phyloP scores from a whole-genome alignment of 306 rosid species.

The Rosa lucieae region DNA sequence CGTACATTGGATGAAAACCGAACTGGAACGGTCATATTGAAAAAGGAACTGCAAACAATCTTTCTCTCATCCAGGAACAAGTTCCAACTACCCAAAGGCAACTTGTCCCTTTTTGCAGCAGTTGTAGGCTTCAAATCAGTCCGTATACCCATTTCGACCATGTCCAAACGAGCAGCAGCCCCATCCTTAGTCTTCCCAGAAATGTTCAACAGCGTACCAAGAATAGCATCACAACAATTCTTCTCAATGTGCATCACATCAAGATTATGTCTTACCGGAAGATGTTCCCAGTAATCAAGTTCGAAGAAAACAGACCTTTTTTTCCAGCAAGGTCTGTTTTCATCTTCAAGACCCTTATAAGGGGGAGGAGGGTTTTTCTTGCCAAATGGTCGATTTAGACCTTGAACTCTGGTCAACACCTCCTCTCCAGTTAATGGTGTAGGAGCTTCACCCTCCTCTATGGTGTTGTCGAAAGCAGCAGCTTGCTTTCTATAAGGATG shows the following conservation, averaged over 20 bases:
- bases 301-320: background rate
- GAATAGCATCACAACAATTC: background rate
- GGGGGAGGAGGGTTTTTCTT: too few species aligned
- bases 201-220: background rate
- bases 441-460: background rate
- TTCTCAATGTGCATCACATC: background rate
- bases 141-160: background rate
- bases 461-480: background rate
- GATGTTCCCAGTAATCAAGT: background rate
- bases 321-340: conserved; percentile 9
- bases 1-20: too few species aligned
- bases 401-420: background rate
- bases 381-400: too few species aligned
- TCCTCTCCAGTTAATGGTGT: background rate
- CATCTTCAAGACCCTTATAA: too few species aligned
- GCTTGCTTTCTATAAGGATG: background rate
- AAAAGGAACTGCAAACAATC: too few species aligned
- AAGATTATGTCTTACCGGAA: background rate
- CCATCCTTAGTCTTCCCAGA: background rate
- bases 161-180: background rate
- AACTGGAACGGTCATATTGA: too few species aligned
- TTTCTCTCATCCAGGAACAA: too few species aligned
- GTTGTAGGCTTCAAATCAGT: background rate
- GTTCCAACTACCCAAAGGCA: background rate
- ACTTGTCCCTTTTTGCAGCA: too few species aligned